These are phyloP conservation scores for Naganishia cerealis DNA, from an alignment of 1,284 basidiomycete species.

Conservation along the genomic window DNA sequence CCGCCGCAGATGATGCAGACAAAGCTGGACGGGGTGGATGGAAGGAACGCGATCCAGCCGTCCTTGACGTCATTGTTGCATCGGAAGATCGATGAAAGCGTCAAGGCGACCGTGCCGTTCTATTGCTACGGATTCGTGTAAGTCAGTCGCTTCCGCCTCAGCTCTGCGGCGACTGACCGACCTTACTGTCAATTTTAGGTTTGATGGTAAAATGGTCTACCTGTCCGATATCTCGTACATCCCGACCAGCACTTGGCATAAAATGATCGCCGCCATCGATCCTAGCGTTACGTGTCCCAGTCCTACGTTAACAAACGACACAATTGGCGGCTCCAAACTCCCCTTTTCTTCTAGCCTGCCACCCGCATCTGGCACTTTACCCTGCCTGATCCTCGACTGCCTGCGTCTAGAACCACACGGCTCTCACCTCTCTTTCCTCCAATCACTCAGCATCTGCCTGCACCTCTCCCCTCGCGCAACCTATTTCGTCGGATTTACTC, in stretches of 20 bases:
- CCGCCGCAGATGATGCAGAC: slow-evolving; percentile 20
- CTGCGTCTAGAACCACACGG: slow-evolving; percentile 48
- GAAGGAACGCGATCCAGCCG: slow-evolving; percentile 2
- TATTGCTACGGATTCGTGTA: slow-evolving; percentile 33
- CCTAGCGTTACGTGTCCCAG: background rate
- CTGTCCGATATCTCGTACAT: slow-evolving; percentile 31
- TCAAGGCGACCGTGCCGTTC: slow-evolving; percentile 25
- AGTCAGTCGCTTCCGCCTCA: background rate
- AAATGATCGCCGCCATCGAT: slow-evolving; percentile 6
- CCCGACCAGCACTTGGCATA: slow-evolving; percentile 21
- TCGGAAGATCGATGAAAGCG: slow-evolving; percentile 20
- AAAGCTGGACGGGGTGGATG: background rate
- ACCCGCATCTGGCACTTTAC: slow-evolving; percentile 18
- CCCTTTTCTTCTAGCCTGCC: slow-evolving; percentile 14
- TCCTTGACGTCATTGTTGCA: slow-evolving; percentile 19
- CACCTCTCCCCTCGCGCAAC: slow-evolving; percentile 45
- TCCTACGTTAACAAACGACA: slow-evolving; percentile 3
- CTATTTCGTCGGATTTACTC: slow-evolving; percentile 51
- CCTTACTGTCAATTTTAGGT: background rate
- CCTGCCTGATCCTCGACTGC: slow-evolving; percentile 51
- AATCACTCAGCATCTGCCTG: slow-evolving; percentile 47
- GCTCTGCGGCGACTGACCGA: too few relatives aligned
- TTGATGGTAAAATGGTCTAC: slow-evolving; percentile 31
- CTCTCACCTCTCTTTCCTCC: slow-evolving; percentile 49
- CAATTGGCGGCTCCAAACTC: slow-evolving; percentile 10